phyloP scores from a whole-genome alignment of 1,139 yeast species.

The Blastobotrys apis region DNA sequence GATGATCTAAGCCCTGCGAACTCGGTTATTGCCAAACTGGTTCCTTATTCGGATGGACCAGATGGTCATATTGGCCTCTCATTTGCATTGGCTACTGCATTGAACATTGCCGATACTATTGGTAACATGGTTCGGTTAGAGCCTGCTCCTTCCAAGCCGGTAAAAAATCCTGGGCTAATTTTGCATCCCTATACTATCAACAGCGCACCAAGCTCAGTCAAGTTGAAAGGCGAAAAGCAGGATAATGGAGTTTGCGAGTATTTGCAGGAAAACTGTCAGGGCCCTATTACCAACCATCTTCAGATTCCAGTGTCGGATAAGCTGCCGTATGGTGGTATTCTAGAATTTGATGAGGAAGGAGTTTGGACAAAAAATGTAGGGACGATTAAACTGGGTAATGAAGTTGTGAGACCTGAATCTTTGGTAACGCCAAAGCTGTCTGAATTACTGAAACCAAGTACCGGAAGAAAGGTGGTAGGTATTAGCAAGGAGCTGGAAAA shows the following conservation, averaged over 20 bases:
- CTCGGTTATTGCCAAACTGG: constrained; percentile 52
- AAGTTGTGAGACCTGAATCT: constrained; percentile 49
- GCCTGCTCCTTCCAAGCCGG: constrained; percentile 39
- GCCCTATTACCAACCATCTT: constrained; percentile 27
- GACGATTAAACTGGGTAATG: constrained; percentile 52
- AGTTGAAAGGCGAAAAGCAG: constrained; percentile 18
- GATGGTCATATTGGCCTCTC: constrained; percentile 54
- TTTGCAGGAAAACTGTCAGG: constrained; percentile 20
- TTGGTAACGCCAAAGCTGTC: constrained; percentile 37
- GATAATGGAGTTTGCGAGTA: constrained; percentile 2
- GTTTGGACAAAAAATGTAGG: constrained; percentile 40
- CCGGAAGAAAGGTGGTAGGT: constrained; percentile 47
- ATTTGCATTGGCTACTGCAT: constrained; percentile 51
- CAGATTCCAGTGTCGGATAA: constrained; percentile 44
- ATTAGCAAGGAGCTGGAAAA: constrained; percentile 46
- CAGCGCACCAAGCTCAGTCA: constrained; percentile 33
- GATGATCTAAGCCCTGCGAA: constrained; percentile 32
- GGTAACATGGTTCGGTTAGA: constrained; percentile 57
- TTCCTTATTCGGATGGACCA: constrained; percentile 41
- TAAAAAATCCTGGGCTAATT: constrained; percentile 31
- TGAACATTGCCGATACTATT: constrained; percentile 44
- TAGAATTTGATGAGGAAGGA: constrained; percentile 45
- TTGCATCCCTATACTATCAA: constrained; percentile 56
- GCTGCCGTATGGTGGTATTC: constrained; percentile 59
- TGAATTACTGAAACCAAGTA: constrained; percentile 7